A percentile compares a stretch with the other conserved stretches of the same genome.
These are phyloP conservation scores for Podospora conica DNA, from an alignment of 495 filamentous ascomycete species.

Conservation along the genomic window DNA sequence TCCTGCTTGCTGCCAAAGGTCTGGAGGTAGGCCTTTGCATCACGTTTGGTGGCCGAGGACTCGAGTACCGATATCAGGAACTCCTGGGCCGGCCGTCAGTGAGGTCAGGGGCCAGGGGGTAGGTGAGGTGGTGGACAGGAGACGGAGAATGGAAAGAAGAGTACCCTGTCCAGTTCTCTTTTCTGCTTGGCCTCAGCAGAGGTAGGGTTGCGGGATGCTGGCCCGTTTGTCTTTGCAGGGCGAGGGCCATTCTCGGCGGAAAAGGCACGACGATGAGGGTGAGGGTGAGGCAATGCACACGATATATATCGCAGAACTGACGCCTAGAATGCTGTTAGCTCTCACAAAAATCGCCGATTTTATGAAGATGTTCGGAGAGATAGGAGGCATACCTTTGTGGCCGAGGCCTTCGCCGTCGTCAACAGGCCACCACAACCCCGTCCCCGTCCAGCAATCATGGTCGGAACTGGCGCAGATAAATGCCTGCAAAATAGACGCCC, in stretches of 20 bases:
- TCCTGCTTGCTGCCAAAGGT: constrained; percentile 55
- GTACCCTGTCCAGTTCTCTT: constrained; percentile 38
- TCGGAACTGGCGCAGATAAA: not conserved
- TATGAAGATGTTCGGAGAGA: not conserved
- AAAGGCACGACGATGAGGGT: constrained; percentile 4
- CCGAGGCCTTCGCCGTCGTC: constrained; percentile 21
- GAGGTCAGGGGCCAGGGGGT: not conserved
- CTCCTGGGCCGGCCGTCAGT: constrained; percentile 50
- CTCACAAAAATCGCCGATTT: no score
- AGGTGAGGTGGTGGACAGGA: not conserved
- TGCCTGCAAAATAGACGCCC: not conserved
- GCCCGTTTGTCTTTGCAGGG: not conserved
- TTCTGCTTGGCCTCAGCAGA: constrained; percentile 38
- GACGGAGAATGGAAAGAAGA: not conserved
- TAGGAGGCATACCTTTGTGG: constrained; percentile 14
- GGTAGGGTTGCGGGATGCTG: constrained; percentile 18
- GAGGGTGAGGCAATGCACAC: not conserved
- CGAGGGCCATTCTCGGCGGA: constrained; percentile 16
- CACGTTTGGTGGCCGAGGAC: constrained; percentile 81
- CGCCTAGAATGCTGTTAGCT: not conserved
- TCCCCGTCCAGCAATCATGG: constrained; percentile 18
- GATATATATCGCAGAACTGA: no score
- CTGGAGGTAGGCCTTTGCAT: constrained; percentile 81
- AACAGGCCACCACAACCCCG: constrained; percentile 12
- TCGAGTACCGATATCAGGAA: constrained; percentile 75